Conservation (phyloP, 1,284 basidiomycete species). For the Sanghuangporus baumii region DNA sequence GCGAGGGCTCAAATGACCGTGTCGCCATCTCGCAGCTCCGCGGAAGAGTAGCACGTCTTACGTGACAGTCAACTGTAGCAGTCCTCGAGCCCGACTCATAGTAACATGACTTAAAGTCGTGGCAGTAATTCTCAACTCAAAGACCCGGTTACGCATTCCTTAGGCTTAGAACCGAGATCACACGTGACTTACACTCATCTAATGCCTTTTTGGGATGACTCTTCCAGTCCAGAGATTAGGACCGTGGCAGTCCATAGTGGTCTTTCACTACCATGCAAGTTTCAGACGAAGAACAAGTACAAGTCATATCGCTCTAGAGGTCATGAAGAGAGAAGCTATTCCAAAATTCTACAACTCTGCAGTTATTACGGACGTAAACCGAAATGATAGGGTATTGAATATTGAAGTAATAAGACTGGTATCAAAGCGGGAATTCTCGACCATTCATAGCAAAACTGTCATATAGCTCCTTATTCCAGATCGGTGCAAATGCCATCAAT, state of each 20-base stretch:
- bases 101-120: not conserved
- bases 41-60: not conserved
- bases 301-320: too few species aligned
- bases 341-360: too few species aligned
- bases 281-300: too few species aligned
- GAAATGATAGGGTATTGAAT: not conserved
- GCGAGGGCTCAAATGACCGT: not conserved
- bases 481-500: not conserved
- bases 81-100: not conserved
- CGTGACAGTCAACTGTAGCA: not conserved
- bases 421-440: not conserved
- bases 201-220: not conserved
- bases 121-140: not conserved
- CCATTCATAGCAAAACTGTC: conserved; percentile 1
- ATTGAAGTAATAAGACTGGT: not conserved
- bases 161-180: not conserved
- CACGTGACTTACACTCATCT: not conserved
- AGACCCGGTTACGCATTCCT: not conserved
- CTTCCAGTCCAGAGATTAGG: not conserved
- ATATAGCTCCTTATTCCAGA: not conserved
- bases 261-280: too few species aligned
- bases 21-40: not conserved
- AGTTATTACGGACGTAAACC: too few species aligned
- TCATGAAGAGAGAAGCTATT: too few species aligned
- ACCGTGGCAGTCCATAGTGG: too few species aligned